A percentile compares a stretch with the other conserved stretches of the same genome.
Evolutionary conservation across 306 rosid genomes (phyloP).

Genomic region (Cicer pinnatifidum): DNA sequence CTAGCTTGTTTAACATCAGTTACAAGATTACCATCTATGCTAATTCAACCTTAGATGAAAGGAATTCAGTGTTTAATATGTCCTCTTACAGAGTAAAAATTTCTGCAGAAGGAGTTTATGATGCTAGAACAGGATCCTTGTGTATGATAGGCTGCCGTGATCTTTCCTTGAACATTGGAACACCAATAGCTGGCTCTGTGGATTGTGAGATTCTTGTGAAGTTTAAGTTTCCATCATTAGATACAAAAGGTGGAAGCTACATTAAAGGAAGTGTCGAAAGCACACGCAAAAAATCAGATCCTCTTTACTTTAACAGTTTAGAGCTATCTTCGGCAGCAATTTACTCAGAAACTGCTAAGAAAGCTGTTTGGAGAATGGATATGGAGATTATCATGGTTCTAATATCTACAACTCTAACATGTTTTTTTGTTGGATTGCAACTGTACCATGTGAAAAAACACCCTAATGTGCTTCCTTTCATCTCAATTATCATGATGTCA

Average conservation of each 20-base stretch:
- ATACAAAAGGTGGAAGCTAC: constrained; percentile 5
- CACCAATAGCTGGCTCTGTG: constrained; percentile 20
- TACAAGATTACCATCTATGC: constrained; percentile 41
- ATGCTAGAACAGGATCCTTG: constrained; percentile 59
- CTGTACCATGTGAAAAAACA: constrained; percentile 61
- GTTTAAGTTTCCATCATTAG: constrained; percentile 55
- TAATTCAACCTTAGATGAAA: background rate
- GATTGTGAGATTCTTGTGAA: constrained; percentile 65
- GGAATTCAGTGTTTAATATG: constrained; percentile 22
- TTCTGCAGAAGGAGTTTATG: constrained; percentile 68
- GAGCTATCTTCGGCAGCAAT: constrained; percentile 44
- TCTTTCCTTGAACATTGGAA: constrained; percentile 15
- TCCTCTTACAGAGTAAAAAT: constrained; percentile 31
- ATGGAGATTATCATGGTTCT: constrained; percentile 61
- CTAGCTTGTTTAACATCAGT: constrained; percentile 46
- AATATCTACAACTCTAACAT: constrained; percentile 61
- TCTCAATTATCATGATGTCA: constrained; percentile 60
- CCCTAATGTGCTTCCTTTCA: constrained; percentile 57
- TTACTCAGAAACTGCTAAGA: background rate
- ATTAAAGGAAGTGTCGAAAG: constrained; percentile 62
- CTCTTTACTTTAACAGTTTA: constrained; percentile 55
- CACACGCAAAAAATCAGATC: constrained; percentile 49
- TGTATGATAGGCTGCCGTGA: constrained; percentile 75
- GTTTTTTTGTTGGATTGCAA: constrained; percentile 58
- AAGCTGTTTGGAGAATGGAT: constrained; percentile 58